A percentile compares a stretch with the other conserved stretches of the same genome.
phyloP scores from a whole-genome alignment of 257 asterid genomes.

The Petunia secreta region DNA sequence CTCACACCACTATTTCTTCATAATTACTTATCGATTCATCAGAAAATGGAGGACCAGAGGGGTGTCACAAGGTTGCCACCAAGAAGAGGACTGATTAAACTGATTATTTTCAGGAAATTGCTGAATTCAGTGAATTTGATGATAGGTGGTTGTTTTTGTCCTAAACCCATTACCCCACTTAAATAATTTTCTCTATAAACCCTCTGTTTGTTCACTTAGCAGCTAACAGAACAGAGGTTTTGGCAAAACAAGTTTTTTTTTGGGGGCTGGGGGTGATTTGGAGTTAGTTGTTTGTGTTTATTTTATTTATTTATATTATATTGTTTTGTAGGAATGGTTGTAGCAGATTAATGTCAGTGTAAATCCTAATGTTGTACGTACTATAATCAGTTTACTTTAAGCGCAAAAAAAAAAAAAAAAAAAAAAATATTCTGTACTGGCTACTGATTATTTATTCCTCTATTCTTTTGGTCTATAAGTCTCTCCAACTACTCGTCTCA shows the following conservation, averaged over 20 bases:
- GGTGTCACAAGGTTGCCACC: constrained; percentile 18
- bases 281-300: neutral
- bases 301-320: neutral
- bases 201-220: neutral
- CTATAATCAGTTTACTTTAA: no score
- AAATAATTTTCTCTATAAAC: neutral
- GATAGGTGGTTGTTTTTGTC: neutral
- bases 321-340: neutral
- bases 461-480: neutral
- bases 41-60: constrained; percentile 21
- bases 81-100: constrained; percentile 27
- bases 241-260: neutral
- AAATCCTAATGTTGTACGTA: neutral
- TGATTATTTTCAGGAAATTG: constrained; percentile 29
- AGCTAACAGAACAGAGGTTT: neutral
- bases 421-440: no score
- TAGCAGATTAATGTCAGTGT: neutral
- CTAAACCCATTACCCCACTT: neutral
- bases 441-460: neutral
- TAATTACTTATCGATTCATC: neutral
- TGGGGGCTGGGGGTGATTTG: neutral
- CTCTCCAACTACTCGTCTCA: neutral
- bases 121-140: constrained; percentile 27
- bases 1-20: neutral
- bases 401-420: no score